Evolutionary conservation across 2,329 filamentous ascomycete genomes (phyloP), one percentile per base, ranked within the genome.

Genomic region (Rugonectria rugulosa): DNA sequence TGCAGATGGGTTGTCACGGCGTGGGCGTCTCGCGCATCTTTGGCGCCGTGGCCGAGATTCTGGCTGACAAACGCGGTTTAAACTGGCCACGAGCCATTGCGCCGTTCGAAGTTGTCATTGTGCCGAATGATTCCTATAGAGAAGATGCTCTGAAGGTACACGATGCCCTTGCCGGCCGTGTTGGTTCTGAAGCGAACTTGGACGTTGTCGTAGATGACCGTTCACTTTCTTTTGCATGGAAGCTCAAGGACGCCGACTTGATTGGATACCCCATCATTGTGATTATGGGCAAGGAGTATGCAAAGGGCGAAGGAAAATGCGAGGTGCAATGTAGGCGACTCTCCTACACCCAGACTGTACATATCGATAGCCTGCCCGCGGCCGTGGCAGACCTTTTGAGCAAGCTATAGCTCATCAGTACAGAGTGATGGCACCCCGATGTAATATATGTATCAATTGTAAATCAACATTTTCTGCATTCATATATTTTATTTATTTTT

Each of bases 1-100:
- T 97, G 68, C 86, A 96, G 62, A 99, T 99, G 95, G 95, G 95
- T 51, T 99, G 95, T 71, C 92, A 97, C 70, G 95, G 95, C 1
- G 96, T 99, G 58, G 95, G 95, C 2, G 86, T 99, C 15, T 96
- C 92, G 5, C 88, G 95, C 38, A 87, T 99, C 65, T 88, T 99
- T 58, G 92, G 89, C 8, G 92, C 95, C 2, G 86, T 95, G 1
- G 93, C 93, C 1, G 88, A 94, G 60, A 83, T 88, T 32, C 79
- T 92, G 9, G 81, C 86, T 0, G 91, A 96, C 63, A 69, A 81
- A 3, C 83, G 78, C 68, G 95, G 92, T 0, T 80, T 98, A 7
- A 92, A 91, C 66, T 99, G 95, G 95, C 95, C 95, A 1, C 81
- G 88, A 6, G 86, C 79, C 9, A 92, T 98, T 61, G 91, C 95